Percentiles rank a stretch among this genome's conserved stretches.
Conservation (phyloP, 495 filamentous ascomycete genomes). For the Penicillium alfredii region DNA sequence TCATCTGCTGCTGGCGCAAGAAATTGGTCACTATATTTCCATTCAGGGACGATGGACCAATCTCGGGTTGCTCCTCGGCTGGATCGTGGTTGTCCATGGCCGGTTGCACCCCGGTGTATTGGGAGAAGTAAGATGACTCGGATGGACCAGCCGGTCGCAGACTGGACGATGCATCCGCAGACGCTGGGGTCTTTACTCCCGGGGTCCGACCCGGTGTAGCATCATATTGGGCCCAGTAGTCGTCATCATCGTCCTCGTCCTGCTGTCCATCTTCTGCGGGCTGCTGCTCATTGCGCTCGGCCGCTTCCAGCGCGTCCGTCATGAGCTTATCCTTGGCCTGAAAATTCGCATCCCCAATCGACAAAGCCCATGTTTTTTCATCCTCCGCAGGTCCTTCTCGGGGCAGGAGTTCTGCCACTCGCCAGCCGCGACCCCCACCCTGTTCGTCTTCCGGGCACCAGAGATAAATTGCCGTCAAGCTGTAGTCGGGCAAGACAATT, state of each 20-base stretch:
- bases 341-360: conserved; percentile 49
- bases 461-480: conserved; percentile 53
- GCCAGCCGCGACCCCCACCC: conserved; percentile 69
- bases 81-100: conserved; percentile 88
- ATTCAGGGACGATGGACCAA: conserved; percentile 49
- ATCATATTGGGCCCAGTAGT: conserved; percentile 95
- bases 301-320: conserved; percentile 32
- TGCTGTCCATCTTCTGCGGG: conserved; percentile 26
- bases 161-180: conserved; percentile 25
- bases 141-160: conserved; percentile 29
- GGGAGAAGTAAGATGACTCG: conserved; percentile 64
- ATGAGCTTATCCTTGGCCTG: conserved; percentile 30
- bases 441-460: conserved; percentile 66
- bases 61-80: conserved; percentile 47
- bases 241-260: conserved; percentile 75
- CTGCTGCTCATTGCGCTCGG: conserved; percentile 20
- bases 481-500: conserved; percentile 49
- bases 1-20: conserved; percentile 28
- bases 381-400: conserved; percentile 38
- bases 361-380: conserved; percentile 44
- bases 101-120: conserved; percentile 82
- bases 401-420: conserved; percentile 70
- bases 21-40: conserved; percentile 43
- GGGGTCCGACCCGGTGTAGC: conserved; percentile 75
- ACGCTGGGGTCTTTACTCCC: conserved; percentile 57